Evolutionary conservation across 129 eudicot genomes (phyloP), one percentile per base, ranked within the genome.

Genomic region (Saposhnikovia divaricata): DNA sequence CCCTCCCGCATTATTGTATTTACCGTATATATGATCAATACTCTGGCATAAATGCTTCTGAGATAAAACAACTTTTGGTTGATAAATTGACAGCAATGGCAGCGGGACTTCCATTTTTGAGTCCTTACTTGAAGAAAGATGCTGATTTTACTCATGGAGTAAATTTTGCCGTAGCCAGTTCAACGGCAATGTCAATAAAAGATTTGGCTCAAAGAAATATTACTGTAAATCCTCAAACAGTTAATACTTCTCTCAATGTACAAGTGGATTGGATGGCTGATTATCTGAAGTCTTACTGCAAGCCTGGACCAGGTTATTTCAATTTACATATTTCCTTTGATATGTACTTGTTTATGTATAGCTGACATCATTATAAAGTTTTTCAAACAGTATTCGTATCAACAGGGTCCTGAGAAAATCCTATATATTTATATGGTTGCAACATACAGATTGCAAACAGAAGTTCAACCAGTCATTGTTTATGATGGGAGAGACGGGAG

Each of bases 151-250:
- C 12, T 9, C 37, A 84, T 50, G 87, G 85, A 4, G 82, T 72
- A 2, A 84, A 84, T 25, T 87, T 87, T 53, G 87, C 90, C 0
- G 90, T 87, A 27, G 87, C 87, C 8, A 83, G 90, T 18, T 76
- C 81, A 10, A 79, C 90, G 1, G 90, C 87, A 0, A 75, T 87
- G 10, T 39, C 78, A 14, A 7, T 21, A 11, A 2, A 68, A 19
- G 45, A 76, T 79, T 76, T 87, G 25, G 73, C 79, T 1, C 12
- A 80, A 6, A 75, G 19, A 19, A 81, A 81, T 38, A 50, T 84
- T 59, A 63, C 34, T 27, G 38, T 63, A 9, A 21, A 34, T 5
- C 27, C 55, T 6, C 71, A 78, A 9, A 7, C 31, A 13, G 57
- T 77, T 9, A 40, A 51, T 31, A 53, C 65, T 18, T 37, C 87